A percentile compares a stretch with the other conserved stretches of the same genome.
phyloP scores from a whole-genome alignment of 202 grass and related monocot genomes.

The Zizania palustris region DNA sequence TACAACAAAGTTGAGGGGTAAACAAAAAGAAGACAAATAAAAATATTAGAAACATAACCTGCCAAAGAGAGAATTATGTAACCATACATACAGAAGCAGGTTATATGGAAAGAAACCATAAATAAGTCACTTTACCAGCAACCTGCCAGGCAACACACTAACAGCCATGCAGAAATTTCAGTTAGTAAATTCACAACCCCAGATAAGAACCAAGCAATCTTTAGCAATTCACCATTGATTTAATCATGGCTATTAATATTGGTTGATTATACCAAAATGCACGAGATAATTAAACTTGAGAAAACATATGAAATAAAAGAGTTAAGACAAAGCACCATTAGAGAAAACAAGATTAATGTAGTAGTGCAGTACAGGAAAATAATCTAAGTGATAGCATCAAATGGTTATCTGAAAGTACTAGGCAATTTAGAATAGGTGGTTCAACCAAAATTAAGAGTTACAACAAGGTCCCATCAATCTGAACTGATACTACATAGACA shows the following conservation, averaged over 20 bases:
- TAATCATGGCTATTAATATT: slow-evolving; percentile 28
- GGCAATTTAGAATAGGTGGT: slow-evolving; percentile 39
- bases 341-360: slow-evolving; percentile 29
- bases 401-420: slow-evolving; percentile 37
- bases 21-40: not conserved
- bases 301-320: slow-evolving; percentile 4
- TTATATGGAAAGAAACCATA: slow-evolving; percentile 63
- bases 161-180: slow-evolving; percentile 27
- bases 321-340: slow-evolving; percentile 29
- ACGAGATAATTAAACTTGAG: slow-evolving; percentile 32
- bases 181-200: slow-evolving; percentile 17
- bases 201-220: slow-evolving; percentile 25
- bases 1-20: slow-evolving; percentile 45
- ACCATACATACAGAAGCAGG: slow-evolving; percentile 39
- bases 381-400: slow-evolving; percentile 22
- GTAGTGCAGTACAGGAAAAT: not conserved
- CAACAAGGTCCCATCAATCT: slow-evolving; percentile 54
- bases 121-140: slow-evolving; percentile 50
- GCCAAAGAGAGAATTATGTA: slow-evolving; percentile 42
- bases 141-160: slow-evolving; percentile 51
- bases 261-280: slow-evolving; percentile 15
- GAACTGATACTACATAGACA: slow-evolving; percentile 62
- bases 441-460: slow-evolving; percentile 63
- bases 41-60: slow-evolving; percentile 55
- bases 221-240: slow-evolving; percentile 21